Conservation (phyloP, 2,329 filamentous ascomycete species). For the Davidsoniella virescens region DNA sequence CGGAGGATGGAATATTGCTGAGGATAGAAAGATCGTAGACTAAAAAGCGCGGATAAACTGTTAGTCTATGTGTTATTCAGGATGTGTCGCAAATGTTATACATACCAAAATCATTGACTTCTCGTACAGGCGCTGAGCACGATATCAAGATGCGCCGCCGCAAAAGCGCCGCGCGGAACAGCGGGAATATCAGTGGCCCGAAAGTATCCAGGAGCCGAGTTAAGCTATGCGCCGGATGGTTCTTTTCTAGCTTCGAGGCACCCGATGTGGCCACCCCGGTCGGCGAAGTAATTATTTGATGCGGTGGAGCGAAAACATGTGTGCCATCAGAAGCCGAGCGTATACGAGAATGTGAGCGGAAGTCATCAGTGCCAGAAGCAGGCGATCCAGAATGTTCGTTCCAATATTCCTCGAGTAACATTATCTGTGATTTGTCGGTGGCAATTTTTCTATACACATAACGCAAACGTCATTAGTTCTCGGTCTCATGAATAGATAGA, state of each 20-base stretch:
- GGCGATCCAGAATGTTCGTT: constrained; percentile 25
- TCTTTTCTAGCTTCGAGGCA: constrained; percentile 19
- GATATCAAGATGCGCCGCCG: constrained; percentile 80
- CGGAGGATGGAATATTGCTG: constrained; percentile 66
- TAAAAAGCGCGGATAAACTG: constrained; percentile 20
- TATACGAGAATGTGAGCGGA: neutral
- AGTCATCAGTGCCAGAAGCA: constrained; percentile 32
- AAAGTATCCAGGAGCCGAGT: constrained; percentile 63
- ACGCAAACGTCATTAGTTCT: neutral
- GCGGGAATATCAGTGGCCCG: constrained; percentile 79
- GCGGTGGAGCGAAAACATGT: constrained; percentile 2
- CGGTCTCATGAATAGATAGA: constrained; percentile 14
- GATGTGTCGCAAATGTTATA: neutral
- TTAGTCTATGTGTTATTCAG: neutral
- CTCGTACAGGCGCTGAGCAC: constrained; percentile 69
- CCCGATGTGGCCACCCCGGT: neutral
- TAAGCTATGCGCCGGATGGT: constrained; percentile 78
- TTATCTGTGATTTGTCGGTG: constrained; percentile 44
- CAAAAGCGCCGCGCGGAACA: constrained; percentile 73
- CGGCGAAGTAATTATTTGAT: neutral
- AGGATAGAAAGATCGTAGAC: constrained; percentile 92
- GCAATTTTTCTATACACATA: constrained; percentile 36
- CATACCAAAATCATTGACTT: constrained; percentile 76
- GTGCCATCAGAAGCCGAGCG: constrained; percentile 2
- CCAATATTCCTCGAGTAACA: constrained; percentile 69